Conservation (phyloP, 306 rosid species). For the Notholithocarpus densiflorus region DNA sequence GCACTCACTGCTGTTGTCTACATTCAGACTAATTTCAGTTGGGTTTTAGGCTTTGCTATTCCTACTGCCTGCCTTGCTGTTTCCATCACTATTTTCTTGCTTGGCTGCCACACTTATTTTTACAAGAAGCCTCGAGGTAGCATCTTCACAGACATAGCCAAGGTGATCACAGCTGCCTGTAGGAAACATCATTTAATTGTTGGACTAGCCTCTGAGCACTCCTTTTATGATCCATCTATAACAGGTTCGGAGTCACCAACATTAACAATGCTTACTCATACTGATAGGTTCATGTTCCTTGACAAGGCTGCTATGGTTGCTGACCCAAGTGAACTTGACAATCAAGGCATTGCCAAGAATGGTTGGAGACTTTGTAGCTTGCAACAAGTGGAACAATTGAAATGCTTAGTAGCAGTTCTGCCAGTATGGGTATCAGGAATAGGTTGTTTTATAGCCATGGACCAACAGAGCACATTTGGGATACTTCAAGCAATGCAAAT, state of each 20-base stretch:
- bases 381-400: conserved; percentile 72
- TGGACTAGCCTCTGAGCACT: not conserved
- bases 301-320: conserved; percentile 64
- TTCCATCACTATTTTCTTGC: conserved; percentile 59
- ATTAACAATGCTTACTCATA: conserved; percentile 26
- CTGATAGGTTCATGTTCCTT: conserved; percentile 52
- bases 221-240: conserved; percentile 41
- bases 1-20: conserved; percentile 74
- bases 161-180: conserved; percentile 59
- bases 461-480: conserved; percentile 68
- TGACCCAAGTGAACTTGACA: conserved; percentile 42
- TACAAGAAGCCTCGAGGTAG: conserved; percentile 59
- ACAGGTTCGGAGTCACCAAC: not conserved
- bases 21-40: conserved; percentile 70
- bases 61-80: conserved; percentile 58
- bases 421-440: conserved; percentile 75
- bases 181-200: conserved; percentile 26
- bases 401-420: conserved; percentile 55
- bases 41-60: conserved; percentile 65
- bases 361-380: conserved; percentile 68
- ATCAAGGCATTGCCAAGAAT: conserved; percentile 41
- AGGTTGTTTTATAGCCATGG: conserved; percentile 52
- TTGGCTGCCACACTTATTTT: conserved; percentile 57
- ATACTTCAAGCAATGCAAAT: conserved; percentile 67
- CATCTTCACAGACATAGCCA: conserved; percentile 45